Conservation (phyloP, 208 protist species). For the Acanthamoeba lugdunensis region DNA sequence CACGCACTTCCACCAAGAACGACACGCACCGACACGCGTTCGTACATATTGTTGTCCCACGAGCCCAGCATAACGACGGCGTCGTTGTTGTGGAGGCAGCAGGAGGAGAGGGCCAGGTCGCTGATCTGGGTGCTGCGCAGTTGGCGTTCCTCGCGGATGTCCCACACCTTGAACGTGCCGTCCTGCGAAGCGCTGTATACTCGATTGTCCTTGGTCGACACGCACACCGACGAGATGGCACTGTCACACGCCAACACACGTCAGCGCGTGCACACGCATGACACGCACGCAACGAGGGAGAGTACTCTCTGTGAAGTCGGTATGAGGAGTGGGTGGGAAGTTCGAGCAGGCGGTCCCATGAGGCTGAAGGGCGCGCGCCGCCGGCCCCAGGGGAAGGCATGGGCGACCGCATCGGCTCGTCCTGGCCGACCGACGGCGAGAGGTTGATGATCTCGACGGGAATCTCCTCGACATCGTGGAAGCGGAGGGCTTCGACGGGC, state of each 20-base stretch:
- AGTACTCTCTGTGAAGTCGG: conserved; percentile 40
- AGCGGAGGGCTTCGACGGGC: background rate
- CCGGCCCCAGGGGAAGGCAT: background rate
- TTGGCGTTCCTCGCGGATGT: conserved; percentile 80
- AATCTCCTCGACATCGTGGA: conserved; percentile 15
- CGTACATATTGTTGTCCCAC: conserved; percentile 86
- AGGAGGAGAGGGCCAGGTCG: conserved; percentile 80
- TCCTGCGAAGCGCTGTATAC: conserved; percentile 85
- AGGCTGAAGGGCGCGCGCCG: background rate
- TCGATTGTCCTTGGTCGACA: conserved; percentile 76
- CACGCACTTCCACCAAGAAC: background rate
- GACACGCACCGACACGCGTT: background rate
- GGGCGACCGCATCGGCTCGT: background rate
- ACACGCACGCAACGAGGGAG: background rate
- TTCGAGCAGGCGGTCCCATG: background rate
- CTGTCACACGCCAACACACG: conserved; percentile 34
- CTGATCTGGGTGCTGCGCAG: conserved; percentile 76
- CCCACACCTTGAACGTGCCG: conserved; percentile 83
- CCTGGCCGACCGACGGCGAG: background rate
- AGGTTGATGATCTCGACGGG: background rate
- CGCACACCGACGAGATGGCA: conserved; percentile 75
- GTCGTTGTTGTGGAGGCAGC: conserved; percentile 77
- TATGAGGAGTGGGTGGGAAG: conserved; percentile 34
- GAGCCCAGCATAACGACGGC: conserved; percentile 83
- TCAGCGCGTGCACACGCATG: background rate